Conservation (phyloP, 306 rosid species). For the Fragaria iinumae region DNA sequence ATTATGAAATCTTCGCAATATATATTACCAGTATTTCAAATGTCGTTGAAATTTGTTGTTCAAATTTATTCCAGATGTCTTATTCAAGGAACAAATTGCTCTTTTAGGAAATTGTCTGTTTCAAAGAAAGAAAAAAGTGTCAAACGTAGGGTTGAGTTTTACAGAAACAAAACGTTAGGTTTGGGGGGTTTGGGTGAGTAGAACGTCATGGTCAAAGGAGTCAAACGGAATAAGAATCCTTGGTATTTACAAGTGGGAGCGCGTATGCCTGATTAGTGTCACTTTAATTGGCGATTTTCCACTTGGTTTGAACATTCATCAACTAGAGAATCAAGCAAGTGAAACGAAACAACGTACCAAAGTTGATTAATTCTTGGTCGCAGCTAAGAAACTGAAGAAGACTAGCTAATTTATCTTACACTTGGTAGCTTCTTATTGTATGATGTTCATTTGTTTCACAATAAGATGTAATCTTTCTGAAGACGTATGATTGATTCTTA, state of each 20-base stretch:
- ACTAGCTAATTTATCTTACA: too few relatives aligned
- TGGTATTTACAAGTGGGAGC: conserved; percentile 9
- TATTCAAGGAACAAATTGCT: too few relatives aligned
- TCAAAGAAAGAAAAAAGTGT: neutral
- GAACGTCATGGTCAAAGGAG: conserved; percentile 36
- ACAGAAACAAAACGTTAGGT: neutral
- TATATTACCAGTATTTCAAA: too few relatives aligned
- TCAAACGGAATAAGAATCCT: conserved; percentile 7
- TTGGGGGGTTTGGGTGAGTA: neutral
- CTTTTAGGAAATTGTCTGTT: neutral
- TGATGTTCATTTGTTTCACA: too few relatives aligned
- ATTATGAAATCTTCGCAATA: neutral
- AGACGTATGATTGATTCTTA: too few relatives aligned
- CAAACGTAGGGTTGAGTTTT: neutral
- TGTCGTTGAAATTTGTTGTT: too few relatives aligned
- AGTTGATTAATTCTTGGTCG: neutral
- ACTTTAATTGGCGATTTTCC: neutral
- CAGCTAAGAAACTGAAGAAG: neutral
- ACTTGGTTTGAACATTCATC: neutral
- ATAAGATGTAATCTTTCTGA: too few relatives aligned
- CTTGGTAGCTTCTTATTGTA: too few relatives aligned
- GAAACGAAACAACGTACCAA: neutral
- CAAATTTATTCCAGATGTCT: too few relatives aligned
- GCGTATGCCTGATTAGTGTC: conserved; percentile 34
- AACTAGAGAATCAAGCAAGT: neutral